Base-by-base conservation (phyloP, 352 stramenopile species). In the Phytophthora podocarpi region DNA sequence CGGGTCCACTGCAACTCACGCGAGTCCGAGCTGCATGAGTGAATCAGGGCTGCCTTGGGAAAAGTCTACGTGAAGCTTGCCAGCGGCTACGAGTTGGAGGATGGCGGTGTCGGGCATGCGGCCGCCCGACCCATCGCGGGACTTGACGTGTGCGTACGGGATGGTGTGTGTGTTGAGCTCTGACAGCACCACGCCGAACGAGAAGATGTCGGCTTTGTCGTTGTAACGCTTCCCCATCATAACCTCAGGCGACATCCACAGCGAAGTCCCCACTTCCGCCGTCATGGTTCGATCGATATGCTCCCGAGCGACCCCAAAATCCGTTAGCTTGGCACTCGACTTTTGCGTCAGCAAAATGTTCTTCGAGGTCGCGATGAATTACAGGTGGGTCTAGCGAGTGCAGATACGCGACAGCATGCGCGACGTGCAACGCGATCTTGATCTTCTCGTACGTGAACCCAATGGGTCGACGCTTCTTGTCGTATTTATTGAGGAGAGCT, bases 181-280 rank as follows among this genome's bases (percentile, higher is more conserved):
- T 2, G 68, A 71, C 9, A 81, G 35, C 16, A 81, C 60, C 5
- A 81, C 54, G 5, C 72, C 68, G 20, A 81, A 78, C 42, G 68
- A 77, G 52, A 78, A 80, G n/a, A 78, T 72, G 41, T 81, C 74
- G 35, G 74, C 74, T 32, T 58, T 59, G 20, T 65, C 57, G 34
- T 64, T 46, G 41, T 72, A 68, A 35, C 24, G 39, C 10, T 63
- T 45, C 30, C 72, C 69, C 30, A 69, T 56, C 65, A 82, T 69
- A 15, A 78, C 69, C 27, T 82, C 69, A 0, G 68, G 67, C 3
- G 71, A 43, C 59, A 76, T 80, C 71, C 67, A 76, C 18, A 55
- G 53, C 13, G 54, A 69, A 2, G 71, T 64, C 6, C 67, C 71
- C 0, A 76, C 63, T 26, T 30, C 71, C 13, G 55, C 59, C 1